These are phyloP conservation scores for Fusarium sp. DNA, from an alignment of 2,329 filamentous ascomycete species.

Conservation along the genomic window DNA sequence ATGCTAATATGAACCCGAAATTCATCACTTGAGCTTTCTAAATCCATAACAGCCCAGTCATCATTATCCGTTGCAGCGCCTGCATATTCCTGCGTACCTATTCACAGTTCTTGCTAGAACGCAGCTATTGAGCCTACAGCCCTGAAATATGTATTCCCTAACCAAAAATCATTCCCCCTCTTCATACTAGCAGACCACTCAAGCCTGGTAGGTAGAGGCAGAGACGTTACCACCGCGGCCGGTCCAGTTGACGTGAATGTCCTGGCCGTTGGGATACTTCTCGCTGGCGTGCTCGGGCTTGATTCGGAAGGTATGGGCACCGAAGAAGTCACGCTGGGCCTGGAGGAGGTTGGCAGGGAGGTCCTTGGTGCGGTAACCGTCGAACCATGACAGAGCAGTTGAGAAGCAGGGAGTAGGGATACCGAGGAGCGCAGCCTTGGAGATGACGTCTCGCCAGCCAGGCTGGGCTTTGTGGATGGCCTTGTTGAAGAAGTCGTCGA, in stretches of 20 bases:
- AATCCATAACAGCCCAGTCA: conserved; percentile 40
- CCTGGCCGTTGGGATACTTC: conserved; percentile 84
- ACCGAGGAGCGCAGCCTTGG: conserved; percentile 91
- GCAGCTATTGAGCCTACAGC: conserved; percentile 33
- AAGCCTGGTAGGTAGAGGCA: conserved; percentile 97
- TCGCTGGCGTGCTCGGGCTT: conserved; percentile 81
- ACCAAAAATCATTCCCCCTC: conserved; percentile 23
- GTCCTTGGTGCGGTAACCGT: conserved; percentile 97
- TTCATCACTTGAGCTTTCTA: conserved; percentile 42
- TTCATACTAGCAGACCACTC: conserved; percentile 51
- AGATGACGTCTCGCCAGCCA: conserved; percentile 90
- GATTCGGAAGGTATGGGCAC: conserved; percentile 88
- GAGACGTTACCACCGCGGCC: conserved; percentile 97
- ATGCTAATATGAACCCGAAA: conserved; percentile 24
- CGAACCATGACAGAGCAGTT: conserved; percentile 97
- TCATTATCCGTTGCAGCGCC: conserved; percentile 43
- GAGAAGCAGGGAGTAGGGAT: conserved; percentile 97
- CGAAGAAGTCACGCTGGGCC: conserved; percentile 99
- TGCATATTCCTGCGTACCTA: conserved; percentile 37
- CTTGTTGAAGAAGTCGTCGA: conserved; percentile 99
- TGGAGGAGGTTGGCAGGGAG: conserved; percentile 98
- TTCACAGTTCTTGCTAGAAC: conserved; percentile 37
- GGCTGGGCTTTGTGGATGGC: conserved; percentile 96
- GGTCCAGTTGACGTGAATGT: conserved; percentile 99
- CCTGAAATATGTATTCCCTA: conserved; percentile 36